Evolutionary conservation across 2,329 filamentous ascomycete genomes (phyloP), one percentile per base, ranked within the genome.

Genomic region (Cladosporium sp.): DNA sequence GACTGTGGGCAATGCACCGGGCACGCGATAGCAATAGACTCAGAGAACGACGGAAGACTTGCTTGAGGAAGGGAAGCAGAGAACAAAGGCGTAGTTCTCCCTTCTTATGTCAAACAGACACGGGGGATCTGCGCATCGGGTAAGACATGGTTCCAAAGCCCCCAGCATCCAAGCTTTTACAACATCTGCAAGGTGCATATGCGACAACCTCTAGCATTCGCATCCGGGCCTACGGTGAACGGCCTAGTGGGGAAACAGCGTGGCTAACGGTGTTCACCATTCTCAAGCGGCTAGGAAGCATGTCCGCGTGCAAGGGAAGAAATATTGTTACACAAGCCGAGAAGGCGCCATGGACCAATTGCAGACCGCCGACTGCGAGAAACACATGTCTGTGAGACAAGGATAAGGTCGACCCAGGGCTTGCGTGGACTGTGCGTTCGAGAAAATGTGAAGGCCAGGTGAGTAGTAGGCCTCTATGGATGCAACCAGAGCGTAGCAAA

Each of bases 1-100:
- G 52, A 52, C 49, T 30, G n/a, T n/a, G 38, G 32, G 49, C 52
- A 36, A 39, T 52, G 52, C 52, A 48, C 52, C 52, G 50, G 52
- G 52, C 52, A 54, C 38, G 52, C 42, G 45, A 41, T 41, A 30
- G 35, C 36, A 30, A 40, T 7, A 18, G 25, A 33, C 11, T 43
- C 33, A 49, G 33, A 50, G 30, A 29, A 35, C 32, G 43, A 45
- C 20, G 38, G 35, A 50, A 50, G 39, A 38, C 39, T 38, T 40
- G 33, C 48, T 38, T 50, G 39, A 3, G 20, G 32, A 29, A 38
- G 40, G 8, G 18, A 18, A 25, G 16, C 13, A 30, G 13, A 38
- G 48, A 43, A 50, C 38, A 38, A 38, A 38, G 48, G 48, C 32
- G 41, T 32, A 22, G 39, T 38, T 30, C 45, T 40, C 27, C 29